Conservation (phyloP, 768 basidiomycete species). For the Boletus subparvulus region DNA sequence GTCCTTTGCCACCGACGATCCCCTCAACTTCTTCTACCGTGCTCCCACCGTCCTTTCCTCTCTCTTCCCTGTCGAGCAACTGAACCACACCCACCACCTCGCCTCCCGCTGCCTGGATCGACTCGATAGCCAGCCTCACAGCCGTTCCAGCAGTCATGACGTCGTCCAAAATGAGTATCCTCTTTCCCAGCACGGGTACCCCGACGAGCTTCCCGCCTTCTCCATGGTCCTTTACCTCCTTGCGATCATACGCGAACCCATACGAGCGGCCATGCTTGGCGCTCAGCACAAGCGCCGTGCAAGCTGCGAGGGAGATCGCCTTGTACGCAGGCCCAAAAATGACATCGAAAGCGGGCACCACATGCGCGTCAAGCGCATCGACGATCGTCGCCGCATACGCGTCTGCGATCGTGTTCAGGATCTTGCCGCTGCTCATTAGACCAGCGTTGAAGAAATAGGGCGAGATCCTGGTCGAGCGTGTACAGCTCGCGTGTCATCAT, state of each 20-base stretch:
- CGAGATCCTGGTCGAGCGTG: constrained; percentile 54
- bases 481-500: not conserved
- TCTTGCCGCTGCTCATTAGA: constrained; percentile 77
- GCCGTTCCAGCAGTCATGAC: constrained; percentile 95
- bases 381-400: constrained; percentile 87
- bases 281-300: constrained; percentile 74
- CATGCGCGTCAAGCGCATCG: constrained; percentile 32
- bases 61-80: constrained; percentile 66
- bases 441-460: constrained; percentile 99
- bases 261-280: constrained; percentile 62
- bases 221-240: constrained; percentile 94
- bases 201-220: constrained; percentile 94
- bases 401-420: constrained; percentile 71
- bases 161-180: constrained; percentile 90
- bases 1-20: constrained; percentile 62
- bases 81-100: constrained; percentile 87
- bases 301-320: constrained; percentile 90
- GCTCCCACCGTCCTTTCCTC: constrained; percentile 50
- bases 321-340: constrained; percentile 98
- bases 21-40: constrained; percentile 82
- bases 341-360: constrained; percentile 61
- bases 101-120: constrained; percentile 67
- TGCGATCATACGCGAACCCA: constrained; percentile 90
- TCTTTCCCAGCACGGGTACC: constrained; percentile 72
- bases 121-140: constrained; percentile 77